A percentile compares a stretch with the other conserved stretches of the same genome.
These are phyloP conservation scores for Eutypa lata DNA, from an alignment of 2,329 filamentous ascomycete genomes.

Conservation along the genomic window DNA sequence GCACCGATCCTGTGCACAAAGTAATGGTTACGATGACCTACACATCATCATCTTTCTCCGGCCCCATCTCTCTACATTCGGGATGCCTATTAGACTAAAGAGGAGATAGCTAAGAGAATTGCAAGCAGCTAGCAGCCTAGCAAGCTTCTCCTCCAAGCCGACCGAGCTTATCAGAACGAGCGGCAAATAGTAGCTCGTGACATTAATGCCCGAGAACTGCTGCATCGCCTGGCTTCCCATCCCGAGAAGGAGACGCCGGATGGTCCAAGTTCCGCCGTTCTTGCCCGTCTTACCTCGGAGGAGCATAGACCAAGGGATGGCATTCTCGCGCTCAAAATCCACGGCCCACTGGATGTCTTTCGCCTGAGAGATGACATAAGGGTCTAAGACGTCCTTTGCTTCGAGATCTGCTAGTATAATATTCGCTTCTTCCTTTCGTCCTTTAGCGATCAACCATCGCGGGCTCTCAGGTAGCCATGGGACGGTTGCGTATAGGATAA, in stretches of 20 bases:
- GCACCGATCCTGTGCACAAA: not conserved
- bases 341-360: slow-evolving; percentile 30
- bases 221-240: slow-evolving; percentile 40
- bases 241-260: slow-evolving; percentile 49
- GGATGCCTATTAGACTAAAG: slow-evolving; percentile 23
- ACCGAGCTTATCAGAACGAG: slow-evolving; percentile 51
- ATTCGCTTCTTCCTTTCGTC: slow-evolving; percentile 25
- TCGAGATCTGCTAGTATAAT: slow-evolving; percentile 27
- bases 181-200: slow-evolving; percentile 37
- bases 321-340: slow-evolving; percentile 35
- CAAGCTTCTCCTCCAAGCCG: slow-evolving; percentile 44
- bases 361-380: slow-evolving; percentile 20
- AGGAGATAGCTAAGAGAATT: slow-evolving; percentile 32
- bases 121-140: slow-evolving; percentile 50
- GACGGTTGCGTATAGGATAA: slow-evolving; percentile 25
- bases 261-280: slow-evolving; percentile 36
- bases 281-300: slow-evolving; percentile 42
- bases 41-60: slow-evolving; percentile 57
- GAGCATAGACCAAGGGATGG: slow-evolving; percentile 47
- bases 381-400: slow-evolving; percentile 17
- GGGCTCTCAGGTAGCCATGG: slow-evolving; percentile 32
- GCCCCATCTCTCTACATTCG: slow-evolving; percentile 38
- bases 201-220: slow-evolving; percentile 34
- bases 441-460: slow-evolving; percentile 26
- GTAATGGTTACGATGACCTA: slow-evolving; percentile 4